A percentile compares a stretch with the other conserved stretches of the same genome.
phyloP scores from a whole-genome alignment of 2,329 filamentous ascomycete species.

The Cladosporium sp. region DNA sequence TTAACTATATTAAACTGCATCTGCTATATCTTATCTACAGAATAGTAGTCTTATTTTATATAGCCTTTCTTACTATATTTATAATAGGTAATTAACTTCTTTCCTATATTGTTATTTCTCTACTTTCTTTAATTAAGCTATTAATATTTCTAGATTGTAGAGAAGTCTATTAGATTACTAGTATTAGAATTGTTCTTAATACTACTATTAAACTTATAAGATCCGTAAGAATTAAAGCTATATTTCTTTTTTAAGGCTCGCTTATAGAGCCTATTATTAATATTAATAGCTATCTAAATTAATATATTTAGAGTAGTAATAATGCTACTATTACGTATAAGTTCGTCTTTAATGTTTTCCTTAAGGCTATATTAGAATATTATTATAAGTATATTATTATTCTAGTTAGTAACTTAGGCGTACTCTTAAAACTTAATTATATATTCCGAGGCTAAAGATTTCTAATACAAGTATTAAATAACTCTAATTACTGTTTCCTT shows the following conservation, averaged over 20 bases:
- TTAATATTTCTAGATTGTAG: background rate
- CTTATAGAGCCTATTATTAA: constrained; percentile 1
- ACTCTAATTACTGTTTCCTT: background rate
- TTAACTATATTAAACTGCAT: background rate
- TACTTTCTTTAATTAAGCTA: background rate
- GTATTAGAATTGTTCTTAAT: background rate
- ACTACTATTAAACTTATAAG: background rate
- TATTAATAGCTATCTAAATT: background rate
- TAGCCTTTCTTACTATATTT: background rate
- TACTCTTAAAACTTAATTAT: background rate
- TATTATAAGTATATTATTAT: background rate
- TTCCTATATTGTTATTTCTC: background rate
- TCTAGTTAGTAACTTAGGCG: background rate
- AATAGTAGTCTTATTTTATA: background rate
- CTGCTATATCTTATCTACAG: background rate
- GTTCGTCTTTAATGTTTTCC: constrained; percentile 9
- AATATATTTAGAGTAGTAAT: background rate
- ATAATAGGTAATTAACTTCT: background rate
- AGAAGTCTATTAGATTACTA: background rate
- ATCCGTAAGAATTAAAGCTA: background rate
- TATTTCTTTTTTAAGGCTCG: background rate
- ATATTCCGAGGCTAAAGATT: background rate
- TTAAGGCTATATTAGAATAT: constrained; percentile 3
- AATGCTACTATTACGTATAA: background rate
- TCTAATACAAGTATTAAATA: background rate